Base-by-base conservation (phyloP, 2,329 filamentous ascomycete species). In the Plenodomus biglobosus region DNA sequence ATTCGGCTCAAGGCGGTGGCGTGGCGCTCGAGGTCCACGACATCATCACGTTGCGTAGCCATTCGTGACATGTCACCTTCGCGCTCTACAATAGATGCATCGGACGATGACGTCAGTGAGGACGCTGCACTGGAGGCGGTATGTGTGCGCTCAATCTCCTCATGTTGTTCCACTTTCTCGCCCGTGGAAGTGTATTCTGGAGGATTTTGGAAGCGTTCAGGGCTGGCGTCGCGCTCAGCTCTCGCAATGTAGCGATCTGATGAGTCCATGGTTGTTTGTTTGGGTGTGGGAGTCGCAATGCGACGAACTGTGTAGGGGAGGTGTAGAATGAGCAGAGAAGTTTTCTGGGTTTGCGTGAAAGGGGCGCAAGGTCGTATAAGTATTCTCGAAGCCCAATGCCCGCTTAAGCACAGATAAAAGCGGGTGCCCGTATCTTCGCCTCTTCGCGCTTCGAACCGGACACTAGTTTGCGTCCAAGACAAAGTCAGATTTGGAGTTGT, bases 1-100 rank as follows among this genome's bases (percentile, higher is more conserved):
- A 92, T 90, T 32, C 88, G 82, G 66, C 81, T 83, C 50, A 92
- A 75, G 44, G 82, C 85, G 8, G 86, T 89, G 16, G 82, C 81
- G 56, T 88, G 81, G 48, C 85, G 78, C 66, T 89, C 86, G 34
- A 90, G 78, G 36, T 73, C 71, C 19, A 64, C 58, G 8, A 64
- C 62, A 17, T 66, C 59, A 63, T 90, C 86, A 58, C 76, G 74
- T 54, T 84, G 79, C 3, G 86, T 89, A 4, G 83, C 78, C n/a
- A 84, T 67, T 43, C 85, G 78, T 62, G 80, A 84, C 73, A 88
- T 80, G 40, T 44, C 46, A n/a, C 22, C 54, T 42, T 73, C 75
- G 47, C 76, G 68, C 45, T 75, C 73, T 52, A 70, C 63, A 18
- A 60, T 63, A 8, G 59, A 68, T 24, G 64, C 62, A 35, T 68